Evolutionary conservation across 768 basidiomycete genomes (phyloP), one percentile per base, ranked within the genome.

Genomic region (Suillus weaverae): DNA sequence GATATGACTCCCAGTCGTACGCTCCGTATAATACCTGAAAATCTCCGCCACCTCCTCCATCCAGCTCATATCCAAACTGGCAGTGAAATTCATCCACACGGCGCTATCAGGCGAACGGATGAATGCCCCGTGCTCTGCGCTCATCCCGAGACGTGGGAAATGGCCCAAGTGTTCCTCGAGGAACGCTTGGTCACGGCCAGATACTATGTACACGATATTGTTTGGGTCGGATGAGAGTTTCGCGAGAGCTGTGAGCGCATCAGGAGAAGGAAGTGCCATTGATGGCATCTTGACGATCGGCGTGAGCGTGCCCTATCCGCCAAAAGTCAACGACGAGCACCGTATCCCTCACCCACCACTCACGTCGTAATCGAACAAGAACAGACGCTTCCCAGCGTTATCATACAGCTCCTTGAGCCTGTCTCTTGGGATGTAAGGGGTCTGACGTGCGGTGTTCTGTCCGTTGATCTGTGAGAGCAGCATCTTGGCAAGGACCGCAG

Each of bases 171-270:
- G 95, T 70, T 90, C 85, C 73, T 95, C 92, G 18, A 99, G 82
- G 85, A 99, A 99, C 60, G 80, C 91, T 60, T 90, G 89, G 74
- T 99, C 97, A 35, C 97, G 93, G 1, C 97, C 97, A 0, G 95
- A 97, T 75, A 99, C 97, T 77, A 99, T 95, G 80, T 95, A 99
- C 62, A 98, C 95, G 50, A 97, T 69, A 77, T 99, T 99, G 71
- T 82, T 83, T 30, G 96, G 93, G 76, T 98, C 96, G 18, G 81
- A 78, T 1, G 90, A 79, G 41, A 99, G 85, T 64, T 81, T 81
- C 61, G 84, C 77, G 64, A 99, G 89, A 0, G 92, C 92, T 60
- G 83, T 80, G 50, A 96, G 84, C 4, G 96, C 89, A 22, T 83
- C 81, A 7, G 83, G 75, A 1, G 94, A 90, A 0, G 97, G 97